Conservation (phyloP, 2,329 filamentous ascomycete genomes). For the Aspergillus tubingensis region DNA sequence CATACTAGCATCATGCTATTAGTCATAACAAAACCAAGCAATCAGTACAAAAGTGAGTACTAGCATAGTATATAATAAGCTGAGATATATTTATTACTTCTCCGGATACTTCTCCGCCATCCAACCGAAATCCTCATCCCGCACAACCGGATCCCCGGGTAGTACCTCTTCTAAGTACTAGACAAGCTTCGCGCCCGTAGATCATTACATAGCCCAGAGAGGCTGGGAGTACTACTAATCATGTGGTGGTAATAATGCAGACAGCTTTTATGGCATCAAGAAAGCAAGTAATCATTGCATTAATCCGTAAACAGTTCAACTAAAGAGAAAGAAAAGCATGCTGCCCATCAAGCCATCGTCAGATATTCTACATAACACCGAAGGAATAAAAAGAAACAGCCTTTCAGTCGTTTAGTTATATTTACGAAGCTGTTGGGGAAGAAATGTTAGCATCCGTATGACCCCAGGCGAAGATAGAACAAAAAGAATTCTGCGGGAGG, state of each 20-base stretch:
- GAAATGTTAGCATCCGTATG: conserved; percentile 11
- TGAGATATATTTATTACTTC: background rate
- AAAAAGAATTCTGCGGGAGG: background rate
- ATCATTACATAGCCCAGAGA: conserved; percentile 17
- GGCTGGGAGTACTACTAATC: no score
- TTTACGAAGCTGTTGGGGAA: conserved; percentile 35
- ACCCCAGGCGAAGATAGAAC: background rate
- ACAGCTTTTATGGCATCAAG: no score
- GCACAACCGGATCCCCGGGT: conserved; percentile 14
- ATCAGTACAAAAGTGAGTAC: no score
- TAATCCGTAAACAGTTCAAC: background rate
- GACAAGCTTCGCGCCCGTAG: conserved; percentile 17
- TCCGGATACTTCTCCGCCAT: conserved; percentile 16
- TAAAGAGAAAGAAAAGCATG: background rate
- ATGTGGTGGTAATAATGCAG: no score
- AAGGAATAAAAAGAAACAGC: background rate
- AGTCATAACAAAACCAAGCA: no score
- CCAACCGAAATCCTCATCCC: conserved; percentile 24
- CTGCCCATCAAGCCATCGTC: background rate
- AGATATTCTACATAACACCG: conserved; percentile 9
- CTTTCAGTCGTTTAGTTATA: conserved; percentile 28
- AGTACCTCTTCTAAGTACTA: background rate
- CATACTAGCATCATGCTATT: background rate
- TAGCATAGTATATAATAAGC: no score
- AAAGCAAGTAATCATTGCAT: background rate